phyloP scores from a whole-genome alignment of 495 filamentous ascomycete species.

The Aspergillus sparsus region DNA sequence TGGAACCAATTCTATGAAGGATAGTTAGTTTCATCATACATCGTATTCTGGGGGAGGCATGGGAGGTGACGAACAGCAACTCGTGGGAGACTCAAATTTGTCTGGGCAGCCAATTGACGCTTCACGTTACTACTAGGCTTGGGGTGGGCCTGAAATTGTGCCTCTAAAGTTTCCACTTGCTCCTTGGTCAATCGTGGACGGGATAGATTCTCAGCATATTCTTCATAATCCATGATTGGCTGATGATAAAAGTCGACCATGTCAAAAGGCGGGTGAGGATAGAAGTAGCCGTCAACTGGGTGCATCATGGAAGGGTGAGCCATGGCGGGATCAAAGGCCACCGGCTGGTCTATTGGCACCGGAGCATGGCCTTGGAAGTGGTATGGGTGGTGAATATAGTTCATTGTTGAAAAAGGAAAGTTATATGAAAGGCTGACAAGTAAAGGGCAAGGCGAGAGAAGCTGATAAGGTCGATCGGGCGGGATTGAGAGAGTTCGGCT shows the following conservation, averaged over 20 bases:
- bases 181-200: constrained; percentile 76
- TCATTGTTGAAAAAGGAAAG: constrained; percentile 34
- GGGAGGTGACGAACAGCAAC: constrained; percentile 64
- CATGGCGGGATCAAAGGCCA: constrained; percentile 45
- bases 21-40: constrained; percentile 13
- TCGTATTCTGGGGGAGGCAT: background rate
- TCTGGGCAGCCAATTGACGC: constrained; percentile 69
- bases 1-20: constrained; percentile 82
- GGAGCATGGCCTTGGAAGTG: constrained; percentile 40
- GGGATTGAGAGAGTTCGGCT: constrained; percentile 3
- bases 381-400: constrained; percentile 49
- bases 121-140: constrained; percentile 79
- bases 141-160: constrained; percentile 71
- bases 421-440: too few relatives aligned
- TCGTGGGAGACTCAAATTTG: constrained; percentile 70
- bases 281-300: constrained; percentile 47
- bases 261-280: constrained; percentile 46
- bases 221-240: constrained; percentile 53
- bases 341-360: constrained; percentile 43
- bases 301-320: constrained; percentile 46
- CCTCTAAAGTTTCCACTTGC: constrained; percentile 75
- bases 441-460: constrained; percentile 6
- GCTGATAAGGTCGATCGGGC: constrained; percentile 14
- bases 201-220: constrained; percentile 53
- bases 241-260: constrained; percentile 52